Evolutionary conservation across 1,284 basidiomycete genomes (phyloP).

Genomic region (Leccinum subrobustum): DNA sequence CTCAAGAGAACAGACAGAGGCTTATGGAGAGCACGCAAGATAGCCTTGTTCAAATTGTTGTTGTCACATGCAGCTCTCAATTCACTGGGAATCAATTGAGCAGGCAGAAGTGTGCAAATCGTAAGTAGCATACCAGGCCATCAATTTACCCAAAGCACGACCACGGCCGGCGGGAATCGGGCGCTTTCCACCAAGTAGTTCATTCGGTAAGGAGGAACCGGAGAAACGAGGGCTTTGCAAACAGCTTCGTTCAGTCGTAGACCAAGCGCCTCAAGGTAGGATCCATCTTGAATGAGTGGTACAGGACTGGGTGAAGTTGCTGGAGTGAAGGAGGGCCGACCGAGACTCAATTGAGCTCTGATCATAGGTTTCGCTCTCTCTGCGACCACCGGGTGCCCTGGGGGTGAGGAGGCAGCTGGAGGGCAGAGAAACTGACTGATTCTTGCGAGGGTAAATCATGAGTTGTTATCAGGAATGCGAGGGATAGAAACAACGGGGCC

Average conservation of each 20-base stretch:
- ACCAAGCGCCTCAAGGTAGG: slow-evolving; percentile 71
- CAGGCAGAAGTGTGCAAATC: slow-evolving; percentile 4
- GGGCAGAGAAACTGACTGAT: slow-evolving; percentile 68
- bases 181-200: slow-evolving; percentile 59
- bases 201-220: slow-evolving; percentile 51
- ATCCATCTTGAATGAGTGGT: slow-evolving; percentile 68
- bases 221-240: slow-evolving; percentile 69
- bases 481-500: slow-evolving; percentile 31
- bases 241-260: slow-evolving; percentile 78
- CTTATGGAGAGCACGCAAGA: slow-evolving; percentile 69
- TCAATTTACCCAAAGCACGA: slow-evolving; percentile 58
- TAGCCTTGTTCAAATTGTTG: slow-evolving; percentile 62
- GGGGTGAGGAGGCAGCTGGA: slow-evolving; percentile 47
- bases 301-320: slow-evolving; percentile 39
- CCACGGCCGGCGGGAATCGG: slow-evolving; percentile 72
- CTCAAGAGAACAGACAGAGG: slow-evolving; percentile 71
- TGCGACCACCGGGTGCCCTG: slow-evolving; percentile 38
- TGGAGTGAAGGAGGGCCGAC: slow-evolving; percentile 43
- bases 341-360: slow-evolving; percentile 59
- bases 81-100: slow-evolving; percentile 49
- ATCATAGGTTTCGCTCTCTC: slow-evolving; percentile 53
- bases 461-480: slow-evolving; percentile 17
- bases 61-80: slow-evolving; percentile 62
- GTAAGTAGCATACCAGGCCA: slow-evolving; percentile 56
- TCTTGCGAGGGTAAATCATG: slow-evolving; percentile 64